Evolutionary conservation across 495 filamentous ascomycete species (phyloP), one percentile per base, ranked within the genome.

Genomic region (Staphylotrichum tortipilum): DNA sequence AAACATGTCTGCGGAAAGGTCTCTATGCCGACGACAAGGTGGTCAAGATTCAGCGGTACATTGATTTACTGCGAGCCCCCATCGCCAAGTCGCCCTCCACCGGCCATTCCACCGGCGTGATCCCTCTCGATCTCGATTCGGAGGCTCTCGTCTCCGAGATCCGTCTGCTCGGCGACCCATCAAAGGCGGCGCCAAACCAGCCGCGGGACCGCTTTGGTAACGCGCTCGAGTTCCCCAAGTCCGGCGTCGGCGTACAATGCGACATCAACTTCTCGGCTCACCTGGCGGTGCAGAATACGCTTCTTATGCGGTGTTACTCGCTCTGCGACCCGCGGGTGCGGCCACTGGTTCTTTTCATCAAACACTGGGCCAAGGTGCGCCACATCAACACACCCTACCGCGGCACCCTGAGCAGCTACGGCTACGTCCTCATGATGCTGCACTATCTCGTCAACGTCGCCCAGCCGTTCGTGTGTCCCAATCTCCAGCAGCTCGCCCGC

Each of bases 391-490:
- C 74, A 45, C 78, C 84, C n/a, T 92, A 88, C 60, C 78, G 79
- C 34, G 88, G 88, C 43, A 90, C 86, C 0, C 72, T 94, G 29
- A 86, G 83, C 57, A 87, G 83, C 46, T 94, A 94, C 61, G 88
- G 88, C 39, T 94, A 89, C 64, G 85, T 88, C n/a, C 71, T 94
- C 7, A 90, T 94, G 85, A 82, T 87, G n/a, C 68, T 94, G n/a
- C 88, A 94, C 61, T 92, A 89, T 55, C 80, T 94, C 26, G 73
- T 88, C 52, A 91, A 94, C 56, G 60, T 92, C 45, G 84, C 78
- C 12, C 66, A 77, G 29, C 88, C 88, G 4, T 84, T 86, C 31
- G 81, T 94, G n/a, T 75, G 82, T 36, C 85, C 82, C 0, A 94
- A 94, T 60, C 72, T 94, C 8, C 88, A 92, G 62, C 57, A 69